phyloP scores from a whole-genome alignment of 108 stramenopile genomes.

The Pelagomonas calceolata region DNA sequence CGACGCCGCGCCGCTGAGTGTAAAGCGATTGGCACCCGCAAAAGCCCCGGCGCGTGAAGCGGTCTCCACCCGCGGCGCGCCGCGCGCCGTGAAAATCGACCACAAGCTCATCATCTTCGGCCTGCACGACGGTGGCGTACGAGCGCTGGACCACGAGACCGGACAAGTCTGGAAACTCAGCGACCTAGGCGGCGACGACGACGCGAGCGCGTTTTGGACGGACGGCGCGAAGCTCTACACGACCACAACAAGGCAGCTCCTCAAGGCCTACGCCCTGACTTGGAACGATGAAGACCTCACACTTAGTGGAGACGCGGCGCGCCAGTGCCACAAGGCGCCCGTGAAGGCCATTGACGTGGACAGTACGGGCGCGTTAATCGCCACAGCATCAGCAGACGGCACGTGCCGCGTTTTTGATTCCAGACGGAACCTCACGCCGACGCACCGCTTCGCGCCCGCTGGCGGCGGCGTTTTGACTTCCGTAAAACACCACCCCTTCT shows the following conservation, averaged over 20 bases:
- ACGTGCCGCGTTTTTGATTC: not conserved
- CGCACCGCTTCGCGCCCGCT: not conserved
- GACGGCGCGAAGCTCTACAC: not conserved
- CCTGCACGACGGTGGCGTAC: too few relatives aligned
- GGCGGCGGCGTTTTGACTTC: not conserved
- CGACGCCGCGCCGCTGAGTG: too few relatives aligned
- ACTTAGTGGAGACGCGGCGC: too few relatives aligned
- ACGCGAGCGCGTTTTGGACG: not conserved
- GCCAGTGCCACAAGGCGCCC: slow-evolving; percentile 38
- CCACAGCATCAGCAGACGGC: not conserved
- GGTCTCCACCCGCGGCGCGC: too few relatives aligned
- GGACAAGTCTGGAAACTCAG: too few relatives aligned
- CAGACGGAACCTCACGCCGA: not conserved
- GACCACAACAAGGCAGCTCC: not conserved
- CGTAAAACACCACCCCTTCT: not conserved
- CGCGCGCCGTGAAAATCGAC: too few relatives aligned
- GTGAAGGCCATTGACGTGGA: slow-evolving; percentile 37
- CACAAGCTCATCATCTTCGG: too few relatives aligned
- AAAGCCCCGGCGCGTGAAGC: too few relatives aligned
- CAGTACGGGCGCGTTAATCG: slow-evolving; percentile 14
- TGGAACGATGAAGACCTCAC: not conserved
- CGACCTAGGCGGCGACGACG: not conserved
- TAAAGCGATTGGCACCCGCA: too few relatives aligned
- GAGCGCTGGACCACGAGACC: too few relatives aligned
- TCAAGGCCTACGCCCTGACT: not conserved